Base-by-base conservation (phyloP, 1,284 basidiomycete species). In the Apiotrichum veenhuisii region DNA sequence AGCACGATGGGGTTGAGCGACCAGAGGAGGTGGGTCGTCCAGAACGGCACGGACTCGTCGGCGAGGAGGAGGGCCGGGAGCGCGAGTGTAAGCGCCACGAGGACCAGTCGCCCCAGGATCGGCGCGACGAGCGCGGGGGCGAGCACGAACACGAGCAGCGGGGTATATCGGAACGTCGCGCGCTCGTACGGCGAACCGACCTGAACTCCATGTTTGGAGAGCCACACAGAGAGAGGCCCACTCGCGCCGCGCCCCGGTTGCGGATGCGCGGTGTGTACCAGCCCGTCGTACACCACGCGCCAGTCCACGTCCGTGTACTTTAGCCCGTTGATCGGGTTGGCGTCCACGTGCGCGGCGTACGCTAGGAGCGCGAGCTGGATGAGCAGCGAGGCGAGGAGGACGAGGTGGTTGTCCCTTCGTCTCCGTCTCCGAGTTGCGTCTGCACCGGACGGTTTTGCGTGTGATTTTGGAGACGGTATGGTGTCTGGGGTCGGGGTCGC, bases 271-370 rank as follows among this genome's bases (percentile, higher is more conserved):
- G 54, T 56, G 17, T 36, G 26, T 10, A 79, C 79, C 3, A 91
- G 85, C 5, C 94, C 96, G 73, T 98, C 94, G 55, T 85, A 89
- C 79, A 97, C 96, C 62, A 99, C 95, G 42, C 86, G 83, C 76
- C 98, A 98, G 78, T 99, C 96, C 57, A 98, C 82, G 76, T 99
- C 95, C 18, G 95, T 98, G 74, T 98, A 98, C 72, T 93, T 93
- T 33, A 98, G 55, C 11, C 73, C 73, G 23, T 68, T 72, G 63
- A 69, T 70, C 18, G 73, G 68, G 58, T 75, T 68, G 2, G 64
- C 57, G 54, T 75, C 73, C 45, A 75, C 68, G 51, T 74, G 67
- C 17, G 73, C 62, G 1, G 71, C 71, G 56, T 72, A 74, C 18
- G 67, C 50, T 22, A 74, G 57, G 3, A 75, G 63, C 1, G 43